phyloP scores from a whole-genome alignment of 257 asterid species.

The Nicotiana benthamiana region DNA sequence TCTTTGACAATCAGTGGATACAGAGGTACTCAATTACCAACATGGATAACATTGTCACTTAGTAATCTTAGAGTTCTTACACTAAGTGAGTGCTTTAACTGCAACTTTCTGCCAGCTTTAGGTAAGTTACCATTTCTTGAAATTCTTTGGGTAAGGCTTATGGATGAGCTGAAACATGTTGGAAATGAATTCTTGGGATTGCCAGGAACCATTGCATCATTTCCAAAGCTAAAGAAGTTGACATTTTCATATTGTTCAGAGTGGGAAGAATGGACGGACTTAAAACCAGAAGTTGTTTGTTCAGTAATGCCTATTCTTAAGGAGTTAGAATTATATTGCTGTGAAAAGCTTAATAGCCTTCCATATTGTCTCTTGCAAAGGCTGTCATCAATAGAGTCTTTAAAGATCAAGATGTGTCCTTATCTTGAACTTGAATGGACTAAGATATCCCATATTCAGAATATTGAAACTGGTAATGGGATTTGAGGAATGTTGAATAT shows the following conservation, averaged over 20 bases:
- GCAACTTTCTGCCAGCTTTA: slow-evolving; percentile 12
- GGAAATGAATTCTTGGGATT: slow-evolving; percentile 21
- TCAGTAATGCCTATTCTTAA: slow-evolving; percentile 12
- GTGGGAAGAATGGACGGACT: slow-evolving; percentile 27
- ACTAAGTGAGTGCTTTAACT: background rate
- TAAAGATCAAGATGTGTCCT: slow-evolving; percentile 9
- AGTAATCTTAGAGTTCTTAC: slow-evolving; percentile 7
- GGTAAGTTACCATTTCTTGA: slow-evolving; percentile 21
- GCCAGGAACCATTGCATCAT: background rate
- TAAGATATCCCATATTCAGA: slow-evolving; percentile 5
- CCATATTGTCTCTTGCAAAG: slow-evolving; percentile 3
- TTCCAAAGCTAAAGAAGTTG: slow-evolving; percentile 20
- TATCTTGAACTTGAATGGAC: background rate
- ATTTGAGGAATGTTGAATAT: background rate
- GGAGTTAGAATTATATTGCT: background rate
- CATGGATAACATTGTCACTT: slow-evolving; percentile 16
- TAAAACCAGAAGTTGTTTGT: background rate
- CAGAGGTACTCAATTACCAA: slow-evolving; percentile 6
- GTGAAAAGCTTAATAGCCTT: background rate
- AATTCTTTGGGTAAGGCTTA: background rate
- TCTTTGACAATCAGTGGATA: background rate
- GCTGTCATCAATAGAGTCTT: background rate
- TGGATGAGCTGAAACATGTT: slow-evolving; percentile 8
- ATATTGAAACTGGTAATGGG: background rate
- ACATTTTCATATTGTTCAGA: background rate